Evolutionary conservation across 2,329 filamentous ascomycete genomes (phyloP), one percentile per base, ranked within the genome.

Genomic region (Trichoderma afroharzianum): DNA sequence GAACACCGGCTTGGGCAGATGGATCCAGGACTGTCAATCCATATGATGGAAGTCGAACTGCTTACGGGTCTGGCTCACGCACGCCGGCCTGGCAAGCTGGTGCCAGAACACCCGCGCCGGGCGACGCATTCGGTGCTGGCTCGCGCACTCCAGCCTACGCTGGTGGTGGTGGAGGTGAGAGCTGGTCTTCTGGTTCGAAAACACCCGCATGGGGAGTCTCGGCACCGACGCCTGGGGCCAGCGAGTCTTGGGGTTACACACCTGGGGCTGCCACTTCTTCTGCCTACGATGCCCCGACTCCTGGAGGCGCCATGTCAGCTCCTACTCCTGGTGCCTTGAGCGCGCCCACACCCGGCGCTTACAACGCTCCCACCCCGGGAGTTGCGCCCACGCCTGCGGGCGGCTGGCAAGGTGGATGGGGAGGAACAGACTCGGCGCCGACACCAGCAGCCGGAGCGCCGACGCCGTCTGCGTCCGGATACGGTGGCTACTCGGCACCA

Each of bases 81-180:
- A 94, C 92, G 1, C 92, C 92, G 8, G 92, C 91, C 6, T 95
- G 92, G 92, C 91, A 91, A 72, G 92, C 93, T 2, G 92, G 92
- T 67, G 89, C 91, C 68, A 91, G 92, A 79, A 95, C 92, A 1
- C 84, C 93, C 68, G 88, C 89, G 1, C 77, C 76, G 24, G 84
- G 86, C 15, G 88, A 91, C 77, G 85, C 86, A 24, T 93, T 92
- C 77, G 88, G 86, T 69, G 86, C 87, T 70, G 91, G 91, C 8
- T 91, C 89, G n/a, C 91, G 90, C 77, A 92, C 89, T 14, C 91
- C 88, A 58, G 92, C 86, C 68, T 94, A 90, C 75, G 82, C 82
- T 26, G 81, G 83, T 14, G 81, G 83, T 7, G 47, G 47, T 33
- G 81, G 83, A 50, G 82, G 83, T 68, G 91, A 92, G 72, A 84